A percentile compares a stretch with the other conserved stretches of the same genome.
Conservation (phyloP, 768 basidiomycete genomes). For the Podaxis sp. region DNA sequence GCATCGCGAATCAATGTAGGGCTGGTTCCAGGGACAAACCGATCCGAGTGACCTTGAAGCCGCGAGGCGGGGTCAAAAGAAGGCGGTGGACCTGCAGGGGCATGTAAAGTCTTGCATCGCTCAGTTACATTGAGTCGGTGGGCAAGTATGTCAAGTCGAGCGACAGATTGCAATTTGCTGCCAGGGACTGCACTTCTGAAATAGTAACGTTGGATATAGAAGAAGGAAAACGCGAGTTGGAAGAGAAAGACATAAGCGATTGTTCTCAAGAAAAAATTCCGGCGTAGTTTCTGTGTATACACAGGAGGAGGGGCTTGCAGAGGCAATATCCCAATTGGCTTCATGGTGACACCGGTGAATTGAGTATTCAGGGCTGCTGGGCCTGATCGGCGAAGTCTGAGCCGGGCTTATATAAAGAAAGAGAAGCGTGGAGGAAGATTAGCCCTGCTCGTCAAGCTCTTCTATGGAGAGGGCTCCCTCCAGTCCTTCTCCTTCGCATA, state of each 20-base stretch:
- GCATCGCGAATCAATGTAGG: constrained; percentile 61
- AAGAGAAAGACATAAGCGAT: neutral
- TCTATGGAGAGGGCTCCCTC: neutral
- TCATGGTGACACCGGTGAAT: neutral
- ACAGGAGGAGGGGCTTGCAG: neutral
- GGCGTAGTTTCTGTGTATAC: neutral
- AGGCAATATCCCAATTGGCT: neutral
- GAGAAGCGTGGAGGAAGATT: neutral
- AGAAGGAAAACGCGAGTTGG: neutral
- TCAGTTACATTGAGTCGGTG: constrained; percentile 5
- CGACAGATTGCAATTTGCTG: neutral
- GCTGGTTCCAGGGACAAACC: constrained; percentile 49
- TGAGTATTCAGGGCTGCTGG: neutral
- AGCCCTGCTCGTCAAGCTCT: neutral
- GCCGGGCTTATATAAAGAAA: neutral
- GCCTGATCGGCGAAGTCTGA: neutral
- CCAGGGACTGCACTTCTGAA: neutral
- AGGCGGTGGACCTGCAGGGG: constrained; percentile 22
- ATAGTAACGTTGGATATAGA: neutral
- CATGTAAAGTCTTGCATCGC: constrained; percentile 15
- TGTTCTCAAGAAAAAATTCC: neutral
- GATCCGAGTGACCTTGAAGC: constrained; percentile 38
- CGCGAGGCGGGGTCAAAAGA: constrained; percentile 17
- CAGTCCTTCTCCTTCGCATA: neutral
- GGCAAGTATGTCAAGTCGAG: neutral